These are phyloP conservation scores for Retiboletus flavoniger DNA, from an alignment of 1,284 basidiomycete genomes.

Conservation along the genomic window DNA sequence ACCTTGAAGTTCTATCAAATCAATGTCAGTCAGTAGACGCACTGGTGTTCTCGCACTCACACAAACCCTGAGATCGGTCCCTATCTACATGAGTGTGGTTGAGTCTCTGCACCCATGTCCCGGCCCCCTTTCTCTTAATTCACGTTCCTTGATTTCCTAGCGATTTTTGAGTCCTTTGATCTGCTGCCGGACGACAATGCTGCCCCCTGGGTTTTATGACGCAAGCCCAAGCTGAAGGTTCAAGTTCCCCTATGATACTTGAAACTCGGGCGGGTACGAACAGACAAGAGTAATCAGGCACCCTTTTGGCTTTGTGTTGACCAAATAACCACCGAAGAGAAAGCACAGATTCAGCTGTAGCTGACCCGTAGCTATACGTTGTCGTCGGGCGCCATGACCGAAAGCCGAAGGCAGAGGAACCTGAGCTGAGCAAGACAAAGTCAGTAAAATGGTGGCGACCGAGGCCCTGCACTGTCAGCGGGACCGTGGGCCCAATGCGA, in stretches of 20 bases:
- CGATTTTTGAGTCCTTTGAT: background rate
- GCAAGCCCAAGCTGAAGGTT: background rate
- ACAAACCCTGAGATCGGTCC: background rate
- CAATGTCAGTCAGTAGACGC: background rate
- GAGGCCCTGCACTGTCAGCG: constrained; percentile 1
- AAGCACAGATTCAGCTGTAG: background rate
- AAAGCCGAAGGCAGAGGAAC: background rate
- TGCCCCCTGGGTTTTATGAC: no score
- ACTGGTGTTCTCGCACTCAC: background rate
- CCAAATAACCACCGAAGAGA: background rate
- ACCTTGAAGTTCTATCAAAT: background rate
- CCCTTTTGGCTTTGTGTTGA: background rate
- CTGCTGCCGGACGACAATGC: background rate
- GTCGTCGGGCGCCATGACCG: background rate
- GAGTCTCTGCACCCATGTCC: background rate
- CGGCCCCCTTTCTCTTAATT: background rate
- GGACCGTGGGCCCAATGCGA: background rate
- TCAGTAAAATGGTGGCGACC: constrained; percentile 4
- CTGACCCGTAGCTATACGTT: background rate
- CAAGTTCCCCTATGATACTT: background rate
- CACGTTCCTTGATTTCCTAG: background rate
- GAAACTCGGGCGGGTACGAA: background rate
- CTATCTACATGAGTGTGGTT: background rate
- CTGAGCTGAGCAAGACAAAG: constrained; percentile 1
- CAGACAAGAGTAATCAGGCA: background rate